Conservation (phyloP, 2,329 filamentous ascomycete species). For the Xylaria sp. region DNA sequence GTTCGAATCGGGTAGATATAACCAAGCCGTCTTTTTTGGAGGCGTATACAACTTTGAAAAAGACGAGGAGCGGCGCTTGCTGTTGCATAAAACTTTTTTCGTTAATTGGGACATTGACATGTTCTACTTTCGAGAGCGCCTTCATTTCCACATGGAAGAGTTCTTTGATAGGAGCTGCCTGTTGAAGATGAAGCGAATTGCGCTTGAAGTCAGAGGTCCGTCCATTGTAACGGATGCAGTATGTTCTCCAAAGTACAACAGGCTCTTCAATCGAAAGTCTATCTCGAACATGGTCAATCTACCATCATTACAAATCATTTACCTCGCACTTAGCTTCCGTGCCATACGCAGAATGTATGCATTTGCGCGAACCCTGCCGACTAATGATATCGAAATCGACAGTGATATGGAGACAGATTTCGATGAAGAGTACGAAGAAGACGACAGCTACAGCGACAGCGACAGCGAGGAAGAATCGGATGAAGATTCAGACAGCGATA, state of each 20-base stretch:
- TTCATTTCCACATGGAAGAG: background rate
- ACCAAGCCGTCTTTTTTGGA: background rate
- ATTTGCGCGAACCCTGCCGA: background rate
- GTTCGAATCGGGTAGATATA: background rate
- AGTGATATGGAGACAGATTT: background rate
- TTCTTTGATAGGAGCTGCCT: background rate
- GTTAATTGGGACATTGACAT: slow-evolving; percentile 24
- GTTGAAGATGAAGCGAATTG: background rate
- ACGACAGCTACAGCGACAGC: background rate
- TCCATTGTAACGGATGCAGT: background rate
- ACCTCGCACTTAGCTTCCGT: background rate
- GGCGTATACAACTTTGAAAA: background rate
- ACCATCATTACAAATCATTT: background rate
- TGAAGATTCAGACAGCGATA: too few species aligned
- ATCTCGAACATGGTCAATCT: background rate
- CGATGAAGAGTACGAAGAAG: background rate
- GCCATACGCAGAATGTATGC: background rate
- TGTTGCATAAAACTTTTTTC: slow-evolving; percentile 13
- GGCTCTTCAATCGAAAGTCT: background rate
- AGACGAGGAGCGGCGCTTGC: background rate
- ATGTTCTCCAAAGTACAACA: background rate
- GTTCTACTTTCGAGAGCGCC: slow-evolving; percentile 14
- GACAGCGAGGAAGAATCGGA: too few species aligned
- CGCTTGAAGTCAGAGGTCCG: background rate
- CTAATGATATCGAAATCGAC: background rate